Percentiles rank a stretch among this genome's conserved stretches.
These are phyloP conservation scores for Dendrostoma leiphaemia DNA, from an alignment of 2,329 filamentous ascomycete species.

Conservation along the genomic window DNA sequence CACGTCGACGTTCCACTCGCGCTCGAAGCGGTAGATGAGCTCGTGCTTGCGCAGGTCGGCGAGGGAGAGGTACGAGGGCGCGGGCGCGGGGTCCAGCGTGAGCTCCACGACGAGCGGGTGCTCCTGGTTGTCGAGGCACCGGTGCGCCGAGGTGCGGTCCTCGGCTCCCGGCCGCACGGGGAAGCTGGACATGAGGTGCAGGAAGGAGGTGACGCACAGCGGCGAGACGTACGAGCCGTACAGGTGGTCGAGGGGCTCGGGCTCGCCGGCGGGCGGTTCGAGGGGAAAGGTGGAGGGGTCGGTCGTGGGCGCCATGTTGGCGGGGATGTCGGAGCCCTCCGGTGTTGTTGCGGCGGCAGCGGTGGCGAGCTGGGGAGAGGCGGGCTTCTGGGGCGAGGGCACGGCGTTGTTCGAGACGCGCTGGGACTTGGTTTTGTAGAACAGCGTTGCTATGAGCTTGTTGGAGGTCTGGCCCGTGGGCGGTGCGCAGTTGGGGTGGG, in stretches of 20 bases:
- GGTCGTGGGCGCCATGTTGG: conserved; percentile 59
- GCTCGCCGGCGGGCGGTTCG: conserved; percentile 54
- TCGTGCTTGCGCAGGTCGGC: conserved; percentile 76
- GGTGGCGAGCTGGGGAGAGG: conserved; percentile 29
- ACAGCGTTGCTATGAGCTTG: conserved; percentile 60
- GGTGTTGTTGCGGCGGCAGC: conserved; percentile 26
- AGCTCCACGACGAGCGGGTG: conserved; percentile 66
- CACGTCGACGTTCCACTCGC: conserved; percentile 85
- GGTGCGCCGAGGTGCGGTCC: conserved; percentile 59
- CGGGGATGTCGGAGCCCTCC: conserved; percentile 40
- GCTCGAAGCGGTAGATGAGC: conserved; percentile 79
- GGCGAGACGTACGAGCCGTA: conserved; percentile 66
- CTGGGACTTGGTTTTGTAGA: conserved; percentile 52
- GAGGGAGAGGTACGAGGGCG: conserved; percentile 62
- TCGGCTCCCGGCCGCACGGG: conserved; percentile 51
- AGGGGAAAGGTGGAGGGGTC: conserved; percentile 58
- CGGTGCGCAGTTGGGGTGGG: conserved; percentile 62
- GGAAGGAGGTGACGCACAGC: conserved; percentile 63
- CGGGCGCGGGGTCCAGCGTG: conserved; percentile 58
- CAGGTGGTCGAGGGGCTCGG: conserved; percentile 61
- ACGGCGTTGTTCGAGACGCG: conserved; percentile 32
- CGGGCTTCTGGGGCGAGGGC: conserved; percentile 33
- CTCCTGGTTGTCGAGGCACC: conserved; percentile 60
- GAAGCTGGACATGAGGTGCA: conserved; percentile 64
- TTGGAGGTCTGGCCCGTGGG: conserved; percentile 44